Base-by-base conservation (phyloP, 768 basidiomycete genomes). In the Tricholoma hemisulphureum region DNA sequence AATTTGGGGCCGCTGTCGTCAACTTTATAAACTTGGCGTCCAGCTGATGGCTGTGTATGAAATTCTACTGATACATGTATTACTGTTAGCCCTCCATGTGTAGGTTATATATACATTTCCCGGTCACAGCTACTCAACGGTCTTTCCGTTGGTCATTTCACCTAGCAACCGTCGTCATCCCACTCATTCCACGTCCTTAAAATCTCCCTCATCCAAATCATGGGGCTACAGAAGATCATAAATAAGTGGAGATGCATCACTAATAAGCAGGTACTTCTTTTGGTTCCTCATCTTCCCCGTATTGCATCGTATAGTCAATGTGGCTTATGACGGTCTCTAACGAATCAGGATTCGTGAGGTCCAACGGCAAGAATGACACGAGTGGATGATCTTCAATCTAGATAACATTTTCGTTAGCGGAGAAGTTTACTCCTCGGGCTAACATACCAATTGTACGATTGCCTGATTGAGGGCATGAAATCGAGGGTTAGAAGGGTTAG, bases 351-450 rank as follows among this genome's bases (percentile, higher is more conserved):
- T 86, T 84, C 14, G 93, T 87, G 31, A 98, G 84, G 74, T 99
- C 94, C 37, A 99, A 82, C 3, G 97, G 95, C 34, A 99, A 75
- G 78, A 99, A 99, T 2, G 94, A 95, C 20, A 99, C 97, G 37
- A 99, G 83, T 26, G 96, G 97, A 70, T 98, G 95, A 71, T 98
- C 97, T 70, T 98, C 95, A 71, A 99, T 98, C 96, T 98, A 65
- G 1, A 48, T 54, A 24, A 24, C 3, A 23, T 20, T 16, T 7
- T 39, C 23, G 16, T 29, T 9, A 49, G 26, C 24, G 3, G 26
- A 24, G 18, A 24, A 14, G 43, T 24, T 39, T 14, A 13, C 21
- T 21, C 21, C 9, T 13, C 37, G n/a, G 37, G 18, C 11, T 31
- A 48, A 72, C 88, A 62, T 71, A 96, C 97, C 64, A 99, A 78